Base-by-base conservation (phyloP, 1,284 basidiomycete species). In the Heterobasidion occidentale region DNA sequence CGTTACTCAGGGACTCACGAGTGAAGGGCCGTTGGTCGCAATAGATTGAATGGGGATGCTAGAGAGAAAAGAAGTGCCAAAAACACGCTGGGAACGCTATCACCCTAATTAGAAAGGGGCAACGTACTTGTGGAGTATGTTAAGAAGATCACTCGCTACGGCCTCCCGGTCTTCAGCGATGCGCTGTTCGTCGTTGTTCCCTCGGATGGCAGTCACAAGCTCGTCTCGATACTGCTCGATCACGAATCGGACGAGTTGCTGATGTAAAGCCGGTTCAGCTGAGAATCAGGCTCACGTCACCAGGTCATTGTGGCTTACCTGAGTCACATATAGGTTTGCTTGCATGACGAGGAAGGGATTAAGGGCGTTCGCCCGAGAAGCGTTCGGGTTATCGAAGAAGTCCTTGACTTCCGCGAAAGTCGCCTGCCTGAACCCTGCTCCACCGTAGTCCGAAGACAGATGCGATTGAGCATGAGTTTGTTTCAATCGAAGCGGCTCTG, bases 171-270 rank as follows among this genome's bases (percentile, higher is more conserved):
- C 86, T 68, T 86, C 80, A 8, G 84, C 81, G 36, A 84, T 77
- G 59, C 80, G 80, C 57, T 74, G 74, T 61, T 88, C 86, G 63
- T 89, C 80, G 33, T 83, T 71, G 60, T 66, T 77, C 17, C 84
- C 86, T 61, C 83, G 85, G 61, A 89, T 74, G 51, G 86, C 77
- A 51, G 77, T 75, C 55, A 89, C 69, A 44, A 94, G 78, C 68
- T 93, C 90, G 63, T 93, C 88, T 11, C 89, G 85, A 65, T 93
- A 93, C 69, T 92, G 91, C 63, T 93, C 87, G 54, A 90, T 88
- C 57, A 94, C 88, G 65, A 92, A 93, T 56, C 92, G 87, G 58
- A 90, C 89, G 57, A 93, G 81, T 90, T 94, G 91, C 90, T 93
- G 63, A 38, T 20, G 46, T 17, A 33, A 7, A 11, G 11, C 19